phyloP scores from a whole-genome alignment of 2,329 filamentous ascomycete species.

The Ilyonectria mors-panacis region DNA sequence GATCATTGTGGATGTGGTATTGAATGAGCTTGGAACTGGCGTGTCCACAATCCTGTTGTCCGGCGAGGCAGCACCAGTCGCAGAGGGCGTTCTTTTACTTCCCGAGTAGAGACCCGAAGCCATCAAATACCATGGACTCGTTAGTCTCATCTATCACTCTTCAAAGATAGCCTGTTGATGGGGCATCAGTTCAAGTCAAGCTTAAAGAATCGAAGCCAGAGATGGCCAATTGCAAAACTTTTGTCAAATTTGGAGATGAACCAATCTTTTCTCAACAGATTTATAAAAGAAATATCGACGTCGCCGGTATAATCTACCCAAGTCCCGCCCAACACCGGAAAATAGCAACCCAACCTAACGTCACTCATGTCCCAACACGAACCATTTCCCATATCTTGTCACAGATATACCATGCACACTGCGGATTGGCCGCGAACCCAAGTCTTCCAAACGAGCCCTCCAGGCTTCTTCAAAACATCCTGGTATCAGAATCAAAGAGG shows the following conservation, averaged over 20 bases:
- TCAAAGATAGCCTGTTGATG: background rate
- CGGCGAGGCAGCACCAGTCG: slow-evolving; percentile 24
- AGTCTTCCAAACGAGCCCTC: slow-evolving; percentile 26
- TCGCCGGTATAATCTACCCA: slow-evolving; percentile 48
- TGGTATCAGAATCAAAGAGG: slow-evolving; percentile 38
- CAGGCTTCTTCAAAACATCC: slow-evolving; percentile 19
- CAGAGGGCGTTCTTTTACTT: slow-evolving; percentile 24
- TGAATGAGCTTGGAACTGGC: slow-evolving; percentile 12
- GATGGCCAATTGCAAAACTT: background rate
- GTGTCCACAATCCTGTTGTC: slow-evolving; percentile 22
- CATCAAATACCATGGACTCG: background rate
- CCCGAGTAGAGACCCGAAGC: slow-evolving; percentile 2
- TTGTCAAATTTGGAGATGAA: background rate
- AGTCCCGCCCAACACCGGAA: slow-evolving; percentile 36
- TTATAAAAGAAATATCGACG: slow-evolving; percentile 35
- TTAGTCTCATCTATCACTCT: too few relatives aligned
- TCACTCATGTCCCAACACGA: slow-evolving; percentile 28
- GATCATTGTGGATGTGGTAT: slow-evolving; percentile 24
- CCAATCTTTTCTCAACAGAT: slow-evolving; percentile 11
- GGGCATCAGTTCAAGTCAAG: too few relatives aligned
- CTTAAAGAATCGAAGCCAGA: too few relatives aligned
- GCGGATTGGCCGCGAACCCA: slow-evolving; percentile 13
- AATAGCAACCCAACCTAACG: slow-evolving; percentile 17
- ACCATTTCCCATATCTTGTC: slow-evolving; percentile 28
- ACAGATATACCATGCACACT: slow-evolving; percentile 15